Conservation (phyloP, 345 rosid genomes). For the Noccaea bulbosa region DNA sequence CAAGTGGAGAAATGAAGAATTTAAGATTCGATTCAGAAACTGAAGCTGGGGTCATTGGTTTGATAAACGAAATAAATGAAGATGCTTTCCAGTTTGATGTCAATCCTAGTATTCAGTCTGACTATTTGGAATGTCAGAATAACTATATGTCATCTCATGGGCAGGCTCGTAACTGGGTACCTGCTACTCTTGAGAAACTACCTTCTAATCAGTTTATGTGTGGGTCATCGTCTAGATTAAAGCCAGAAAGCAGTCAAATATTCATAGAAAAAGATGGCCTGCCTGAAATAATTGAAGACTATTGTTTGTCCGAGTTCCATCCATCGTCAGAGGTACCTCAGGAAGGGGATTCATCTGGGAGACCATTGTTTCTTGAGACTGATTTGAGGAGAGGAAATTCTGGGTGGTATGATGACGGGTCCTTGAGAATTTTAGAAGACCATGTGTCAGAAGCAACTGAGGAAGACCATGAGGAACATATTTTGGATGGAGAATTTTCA, state of each 20-base stretch:
- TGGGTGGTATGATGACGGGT: constrained; percentile 78
- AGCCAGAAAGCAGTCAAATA: constrained; percentile 58
- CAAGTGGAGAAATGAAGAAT: constrained; percentile 51
- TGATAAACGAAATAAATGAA: constrained; percentile 83
- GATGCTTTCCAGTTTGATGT: constrained; percentile 66
- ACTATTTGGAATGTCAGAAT: constrained; percentile 48
- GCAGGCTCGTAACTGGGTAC: constrained; percentile 47
- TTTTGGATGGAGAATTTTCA: constrained; percentile 51
- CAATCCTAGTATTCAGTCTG: constrained; percentile 45
- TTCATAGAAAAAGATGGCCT: constrained; percentile 50
- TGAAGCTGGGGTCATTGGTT: constrained; percentile 49
- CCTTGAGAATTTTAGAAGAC: constrained; percentile 68
- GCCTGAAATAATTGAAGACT: constrained; percentile 85
- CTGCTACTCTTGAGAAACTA: constrained; percentile 49
- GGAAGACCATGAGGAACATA: constrained; percentile 48
- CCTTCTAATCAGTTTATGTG: constrained; percentile 46
- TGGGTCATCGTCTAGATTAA: constrained; percentile 49
- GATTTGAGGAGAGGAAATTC: constrained; percentile 57
- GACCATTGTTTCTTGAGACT: constrained; percentile 45
- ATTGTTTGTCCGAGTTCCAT: constrained; percentile 64
- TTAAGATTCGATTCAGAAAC: constrained; percentile 41
- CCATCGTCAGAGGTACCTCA: constrained; percentile 61
- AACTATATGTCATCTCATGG: constrained; percentile 45
- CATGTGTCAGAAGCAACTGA: constrained; percentile 72
- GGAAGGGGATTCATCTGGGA: constrained; percentile 50